phyloP scores from a whole-genome alignment of 2,329 filamentous ascomycete species.

The Xylariaceae sp. region DNA sequence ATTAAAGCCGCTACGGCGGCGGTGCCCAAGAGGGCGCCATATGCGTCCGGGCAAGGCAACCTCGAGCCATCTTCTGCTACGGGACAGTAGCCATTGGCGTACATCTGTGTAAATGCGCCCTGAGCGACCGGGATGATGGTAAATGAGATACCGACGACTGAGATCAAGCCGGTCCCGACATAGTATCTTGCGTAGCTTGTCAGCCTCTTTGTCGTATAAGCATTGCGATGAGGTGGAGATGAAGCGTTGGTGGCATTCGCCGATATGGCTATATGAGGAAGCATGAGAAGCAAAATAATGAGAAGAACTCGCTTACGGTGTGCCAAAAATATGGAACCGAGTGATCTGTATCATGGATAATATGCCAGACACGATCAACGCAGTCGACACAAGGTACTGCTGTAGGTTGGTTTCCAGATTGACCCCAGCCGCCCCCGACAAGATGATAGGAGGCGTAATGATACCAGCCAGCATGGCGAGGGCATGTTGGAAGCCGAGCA shows the following conservation, averaged over 20 bases:
- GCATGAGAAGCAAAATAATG: background rate
- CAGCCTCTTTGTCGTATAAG: no score
- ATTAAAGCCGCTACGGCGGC: slow-evolving; percentile 69
- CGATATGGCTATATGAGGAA: background rate
- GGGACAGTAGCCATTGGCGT: slow-evolving; percentile 72
- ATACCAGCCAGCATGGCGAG: slow-evolving; percentile 78
- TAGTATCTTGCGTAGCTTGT: slow-evolving; percentile 63
- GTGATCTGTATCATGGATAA: slow-evolving; percentile 80
- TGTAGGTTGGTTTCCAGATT: slow-evolving; percentile 67
- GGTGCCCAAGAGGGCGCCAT: slow-evolving; percentile 78
- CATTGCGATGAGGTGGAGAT: no score
- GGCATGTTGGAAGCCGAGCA: slow-evolving; percentile 81
- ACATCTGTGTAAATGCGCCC: slow-evolving; percentile 79
- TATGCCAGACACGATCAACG: slow-evolving; percentile 79
- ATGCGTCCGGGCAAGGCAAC: slow-evolving; percentile 77
- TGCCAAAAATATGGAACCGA: slow-evolving; percentile 73
- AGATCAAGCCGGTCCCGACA: slow-evolving; percentile 79
- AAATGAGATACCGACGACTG: slow-evolving; percentile 81
- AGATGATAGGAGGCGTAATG: slow-evolving; percentile 80
- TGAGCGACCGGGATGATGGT: slow-evolving; percentile 76
- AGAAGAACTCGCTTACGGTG: slow-evolving; percentile 53
- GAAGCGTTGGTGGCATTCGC: no score
- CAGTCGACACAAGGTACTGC: slow-evolving; percentile 81
- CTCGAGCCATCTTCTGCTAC: slow-evolving; percentile 65
- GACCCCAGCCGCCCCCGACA: slow-evolving; percentile 66